Conservation (phyloP, 23 red algal genomes). For the Chondrus crispus region DNA sequence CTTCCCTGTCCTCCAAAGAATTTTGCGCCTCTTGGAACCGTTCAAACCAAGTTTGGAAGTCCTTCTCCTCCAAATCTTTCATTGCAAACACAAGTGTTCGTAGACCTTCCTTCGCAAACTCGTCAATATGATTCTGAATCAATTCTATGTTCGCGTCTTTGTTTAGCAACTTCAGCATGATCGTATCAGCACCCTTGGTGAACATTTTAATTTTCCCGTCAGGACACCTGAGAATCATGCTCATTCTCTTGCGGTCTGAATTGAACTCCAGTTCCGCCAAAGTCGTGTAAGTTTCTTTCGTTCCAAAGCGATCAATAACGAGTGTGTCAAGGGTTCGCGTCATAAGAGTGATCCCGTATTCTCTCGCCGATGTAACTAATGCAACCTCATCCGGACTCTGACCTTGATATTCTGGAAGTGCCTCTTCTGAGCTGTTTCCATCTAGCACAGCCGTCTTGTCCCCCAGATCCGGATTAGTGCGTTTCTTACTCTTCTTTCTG, state of each 20-base stretch:
- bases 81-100: slow-evolving; percentile 84
- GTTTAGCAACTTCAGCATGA: slow-evolving; percentile 80
- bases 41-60: slow-evolving; percentile 64
- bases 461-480: neutral
- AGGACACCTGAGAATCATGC: slow-evolving; percentile 65
- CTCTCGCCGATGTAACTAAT: slow-evolving; percentile 74
- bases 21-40: slow-evolving; percentile 69
- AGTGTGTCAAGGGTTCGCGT: slow-evolving; percentile 67
- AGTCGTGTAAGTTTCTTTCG: slow-evolving; percentile 48
- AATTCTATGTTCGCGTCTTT: slow-evolving; percentile 26
- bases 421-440: neutral
- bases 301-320: slow-evolving; percentile 48
- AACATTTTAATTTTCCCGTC: slow-evolving; percentile 76
- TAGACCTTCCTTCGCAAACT: slow-evolving; percentile 89
- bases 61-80: slow-evolving; percentile 47
- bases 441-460: neutral
- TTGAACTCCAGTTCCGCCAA: slow-evolving; percentile 85
- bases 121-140: slow-evolving; percentile 81
- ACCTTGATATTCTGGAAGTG: slow-evolving; percentile 72
- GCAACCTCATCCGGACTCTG: slow-evolving; percentile 94
- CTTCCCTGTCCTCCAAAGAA: slow-evolving; percentile 56
- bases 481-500: slow-evolving; percentile 11
- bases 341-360: slow-evolving; percentile 81
- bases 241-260: slow-evolving; percentile 85
- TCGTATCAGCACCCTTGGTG: slow-evolving; percentile 88